These are phyloP conservation scores for Lasiosphaeris hirsuta DNA, from an alignment of 495 filamentous ascomycete species.

Conservation along the genomic window DNA sequence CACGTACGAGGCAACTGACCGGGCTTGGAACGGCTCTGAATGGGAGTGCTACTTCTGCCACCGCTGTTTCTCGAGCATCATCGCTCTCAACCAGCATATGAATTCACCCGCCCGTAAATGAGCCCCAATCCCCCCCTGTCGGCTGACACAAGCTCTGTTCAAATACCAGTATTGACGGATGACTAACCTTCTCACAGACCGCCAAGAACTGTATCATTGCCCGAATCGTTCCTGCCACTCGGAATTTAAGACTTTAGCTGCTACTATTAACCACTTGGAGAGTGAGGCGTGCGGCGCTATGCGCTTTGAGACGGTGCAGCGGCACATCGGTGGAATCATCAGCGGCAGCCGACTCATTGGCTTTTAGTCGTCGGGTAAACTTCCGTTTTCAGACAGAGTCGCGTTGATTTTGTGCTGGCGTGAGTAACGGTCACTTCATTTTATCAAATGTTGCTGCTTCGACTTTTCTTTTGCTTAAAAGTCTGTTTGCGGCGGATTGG, in stretches of 20 bases:
- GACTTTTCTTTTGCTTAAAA: no score
- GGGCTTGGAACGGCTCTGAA: conserved; percentile 23
- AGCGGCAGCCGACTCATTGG: conserved; percentile 11
- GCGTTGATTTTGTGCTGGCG: no score
- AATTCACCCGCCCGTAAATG: conserved; percentile 35
- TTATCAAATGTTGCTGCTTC: no score
- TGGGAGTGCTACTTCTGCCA: conserved; percentile 37
- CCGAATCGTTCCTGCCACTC: conserved; percentile 42
- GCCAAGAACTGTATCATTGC: conserved; percentile 53
- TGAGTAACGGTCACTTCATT: no score
- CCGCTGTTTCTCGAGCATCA: conserved; percentile 9
- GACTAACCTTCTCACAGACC: conserved; percentile 20
- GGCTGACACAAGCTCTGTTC: background rate
- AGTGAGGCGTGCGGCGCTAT: conserved; percentile 51
- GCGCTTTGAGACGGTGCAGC: conserved; percentile 47
- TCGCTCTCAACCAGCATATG: conserved; percentile 31
- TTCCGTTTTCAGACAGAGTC: no score
- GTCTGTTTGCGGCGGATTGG: no score
- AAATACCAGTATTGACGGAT: no score
- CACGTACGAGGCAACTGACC: conserved; percentile 20
- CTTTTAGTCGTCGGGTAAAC: conserved; percentile 1
- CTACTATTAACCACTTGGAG: conserved; percentile 53
- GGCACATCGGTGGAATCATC: conserved; percentile 12
- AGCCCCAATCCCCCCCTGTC: no score
- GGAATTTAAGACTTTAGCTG: conserved; percentile 47